A percentile compares a stretch with the other conserved stretches of the same genome.
Conservation (phyloP, 2,329 filamentous ascomycete species). For the Penicillium sp. region DNA sequence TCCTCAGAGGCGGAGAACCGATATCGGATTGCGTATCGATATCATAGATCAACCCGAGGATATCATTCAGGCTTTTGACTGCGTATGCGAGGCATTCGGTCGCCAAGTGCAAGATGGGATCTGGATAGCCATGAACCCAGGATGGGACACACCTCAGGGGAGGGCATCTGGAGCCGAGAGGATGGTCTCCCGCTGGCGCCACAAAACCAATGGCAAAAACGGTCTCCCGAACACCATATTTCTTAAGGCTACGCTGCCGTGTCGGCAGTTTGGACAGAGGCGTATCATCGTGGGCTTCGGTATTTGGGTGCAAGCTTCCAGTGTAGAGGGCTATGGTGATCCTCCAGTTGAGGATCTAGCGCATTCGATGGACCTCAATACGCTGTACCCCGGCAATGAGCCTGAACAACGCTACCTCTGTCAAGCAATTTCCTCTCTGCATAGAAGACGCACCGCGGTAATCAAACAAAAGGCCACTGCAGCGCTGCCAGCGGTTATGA, state of each 20-base stretch:
- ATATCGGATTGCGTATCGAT: slow-evolving; percentile 4
- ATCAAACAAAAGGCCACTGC: slow-evolving; percentile 42
- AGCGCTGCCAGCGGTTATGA: slow-evolving; percentile 42
- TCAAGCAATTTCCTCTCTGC: slow-evolving; percentile 48
- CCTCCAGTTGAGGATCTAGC: slow-evolving; percentile 18
- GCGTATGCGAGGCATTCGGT: slow-evolving; percentile 43
- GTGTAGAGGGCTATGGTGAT: slow-evolving; percentile 51
- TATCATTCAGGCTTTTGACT: slow-evolving; percentile 7
- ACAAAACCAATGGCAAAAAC: slow-evolving; percentile 42
- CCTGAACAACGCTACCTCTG: slow-evolving; percentile 47
- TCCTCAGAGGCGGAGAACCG: neutral
- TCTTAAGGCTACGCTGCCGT: slow-evolving; percentile 52
- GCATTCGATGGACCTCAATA: slow-evolving; percentile 31
- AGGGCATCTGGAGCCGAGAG: slow-evolving; percentile 36
- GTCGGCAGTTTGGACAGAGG: neutral
- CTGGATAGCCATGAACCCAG: slow-evolving; percentile 54
- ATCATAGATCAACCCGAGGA: slow-evolving; percentile 6
- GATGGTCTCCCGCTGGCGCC: slow-evolving; percentile 45
- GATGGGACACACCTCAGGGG: slow-evolving; percentile 54
- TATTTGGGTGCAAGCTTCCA: slow-evolving; percentile 55
- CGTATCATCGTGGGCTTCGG: slow-evolving; percentile 51
- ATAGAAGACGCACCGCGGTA: slow-evolving; percentile 29
- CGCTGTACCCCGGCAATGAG: slow-evolving; percentile 46
- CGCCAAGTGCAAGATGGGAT: slow-evolving; percentile 51
- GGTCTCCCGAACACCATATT: slow-evolving; percentile 48